Percentiles rank a stretch among this genome's conserved stretches.
Evolutionary conservation across 2,329 filamentous ascomycete genomes (phyloP).

Genomic region (Diaporthe destruens): DNA sequence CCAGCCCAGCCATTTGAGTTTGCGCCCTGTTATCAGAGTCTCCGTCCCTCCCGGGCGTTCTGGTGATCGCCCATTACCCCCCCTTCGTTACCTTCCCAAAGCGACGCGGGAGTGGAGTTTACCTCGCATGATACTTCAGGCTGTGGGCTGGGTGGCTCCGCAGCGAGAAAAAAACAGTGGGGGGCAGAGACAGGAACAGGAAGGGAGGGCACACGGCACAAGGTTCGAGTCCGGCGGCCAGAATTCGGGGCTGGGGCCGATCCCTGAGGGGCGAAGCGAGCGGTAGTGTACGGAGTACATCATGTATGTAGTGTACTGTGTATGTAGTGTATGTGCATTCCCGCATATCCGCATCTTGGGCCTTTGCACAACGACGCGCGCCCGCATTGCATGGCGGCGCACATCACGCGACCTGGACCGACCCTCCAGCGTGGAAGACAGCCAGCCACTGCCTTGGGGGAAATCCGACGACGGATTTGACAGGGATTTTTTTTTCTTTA

Average conservation of each 20-base stretch:
- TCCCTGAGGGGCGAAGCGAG: constrained; percentile 9
- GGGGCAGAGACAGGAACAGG: not conserved
- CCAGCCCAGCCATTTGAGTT: not conserved
- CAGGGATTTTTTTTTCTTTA: not conserved
- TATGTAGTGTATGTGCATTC: not conserved
- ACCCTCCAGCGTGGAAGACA: no score
- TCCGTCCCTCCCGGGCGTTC: no score
- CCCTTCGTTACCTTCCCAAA: not conserved
- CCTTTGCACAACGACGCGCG: constrained; percentile 1
- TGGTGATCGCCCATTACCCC: not conserved
- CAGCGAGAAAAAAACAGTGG: constrained; percentile 7
- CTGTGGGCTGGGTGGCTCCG: constrained; percentile 11
- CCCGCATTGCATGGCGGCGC: constrained; percentile 1
- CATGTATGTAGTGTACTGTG: constrained; percentile 2
- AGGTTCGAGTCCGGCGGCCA: constrained; percentile 16
- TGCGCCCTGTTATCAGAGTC: not conserved
- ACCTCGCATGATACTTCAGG: constrained; percentile 17
- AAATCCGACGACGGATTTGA: not conserved
- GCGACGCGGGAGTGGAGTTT: constrained; percentile 6
- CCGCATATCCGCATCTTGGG: constrained; percentile 12
- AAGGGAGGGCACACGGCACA: no score
- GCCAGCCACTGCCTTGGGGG: not conserved
- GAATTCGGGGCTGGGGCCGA: no score
- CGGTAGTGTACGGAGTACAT: no score
- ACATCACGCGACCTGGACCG: no score